These are phyloP conservation scores for Fistulinella prunicolor DNA, from an alignment of 768 basidiomycete genomes.

Conservation along the genomic window DNA sequence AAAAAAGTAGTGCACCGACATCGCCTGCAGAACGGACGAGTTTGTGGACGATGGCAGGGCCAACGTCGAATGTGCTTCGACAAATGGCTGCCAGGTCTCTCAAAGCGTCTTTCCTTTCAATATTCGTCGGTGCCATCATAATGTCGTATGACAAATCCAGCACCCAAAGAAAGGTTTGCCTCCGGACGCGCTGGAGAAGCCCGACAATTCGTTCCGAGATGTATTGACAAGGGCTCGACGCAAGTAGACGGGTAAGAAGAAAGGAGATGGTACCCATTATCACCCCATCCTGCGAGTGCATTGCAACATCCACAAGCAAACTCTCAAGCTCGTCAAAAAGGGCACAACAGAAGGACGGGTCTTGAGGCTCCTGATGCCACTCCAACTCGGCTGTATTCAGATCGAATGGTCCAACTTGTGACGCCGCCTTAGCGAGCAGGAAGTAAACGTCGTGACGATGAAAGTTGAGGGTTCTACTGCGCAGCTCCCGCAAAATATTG, in stretches of 20 bases:
- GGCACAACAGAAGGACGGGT: background rate
- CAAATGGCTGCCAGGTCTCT: background rate
- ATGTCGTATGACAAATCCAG: background rate
- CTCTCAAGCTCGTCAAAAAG: background rate
- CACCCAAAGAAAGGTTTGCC: background rate
- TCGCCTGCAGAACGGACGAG: background rate
- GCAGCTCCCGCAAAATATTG: background rate
- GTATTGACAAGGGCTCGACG: background rate
- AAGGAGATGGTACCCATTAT: background rate
- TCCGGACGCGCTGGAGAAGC: background rate
- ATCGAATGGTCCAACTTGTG: background rate
- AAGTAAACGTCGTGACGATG: background rate
- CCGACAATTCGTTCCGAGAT: background rate
- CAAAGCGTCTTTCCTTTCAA: background rate
- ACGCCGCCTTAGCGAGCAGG: background rate
- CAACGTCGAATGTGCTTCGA: background rate
- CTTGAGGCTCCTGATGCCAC: conserved; percentile 4
- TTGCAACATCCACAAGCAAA: background rate
- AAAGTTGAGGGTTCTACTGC: background rate
- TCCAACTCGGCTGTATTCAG: background rate
- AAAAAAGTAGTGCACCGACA: conserved; percentile 17
- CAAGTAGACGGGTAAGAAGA: background rate
- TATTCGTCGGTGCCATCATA: background rate
- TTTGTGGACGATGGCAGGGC: background rate
- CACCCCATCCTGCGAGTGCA: background rate